Base-by-base conservation (phyloP, 306 rosid genomes). In the Aeschynomene evenia region DNA sequence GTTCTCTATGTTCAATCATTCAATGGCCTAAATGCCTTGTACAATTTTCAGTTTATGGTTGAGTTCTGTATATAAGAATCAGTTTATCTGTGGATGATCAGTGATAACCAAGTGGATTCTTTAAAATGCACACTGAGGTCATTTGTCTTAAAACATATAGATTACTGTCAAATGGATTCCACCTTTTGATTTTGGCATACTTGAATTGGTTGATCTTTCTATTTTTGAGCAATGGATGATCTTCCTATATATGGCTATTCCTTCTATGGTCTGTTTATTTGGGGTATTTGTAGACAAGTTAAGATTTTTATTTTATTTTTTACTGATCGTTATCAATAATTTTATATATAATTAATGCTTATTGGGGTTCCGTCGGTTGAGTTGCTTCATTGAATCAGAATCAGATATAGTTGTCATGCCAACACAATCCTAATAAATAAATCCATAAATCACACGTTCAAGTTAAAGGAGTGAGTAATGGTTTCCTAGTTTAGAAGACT, bases 21-120 rank as follows among this genome's bases (percentile, higher is more conserved):
- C 69, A 49, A 12, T 58, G 50, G 48, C 62, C 7, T 72, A 6
- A 21, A 42, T 62, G 62, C 79, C 48, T 37, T 72, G n/a, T 49
- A 10, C 26, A 29, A 26, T 33, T 52, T 16, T 22, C 16, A 19
- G 19, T 23, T 7, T 23, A 54, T 55, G 40, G 49, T 23, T 39
- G 49, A 58, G 34, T 19, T 33, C 23, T 49, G n/a, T 66, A 75
- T 33, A 33, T 48, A 37, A 58, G 55, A 63, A 13, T 37, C 22
- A 36, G 31, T 52, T 61, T 45, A 63, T 69, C 52, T 23, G 45
- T 59, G 9, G 19, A 18, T 66, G n/a, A 21, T 79, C 13, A 31
- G 20, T 66, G 23, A 16, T 66, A 56, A 73, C 70, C 16, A 20
- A 31, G 6, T 62, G 56, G 23, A 31, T 68, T 73, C 55, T 20